Evolutionary conservation across 1,139 yeast genomes (phyloP), one percentile per base, ranked within the genome.

Genomic region (Entelexis sorbosivorans): DNA sequence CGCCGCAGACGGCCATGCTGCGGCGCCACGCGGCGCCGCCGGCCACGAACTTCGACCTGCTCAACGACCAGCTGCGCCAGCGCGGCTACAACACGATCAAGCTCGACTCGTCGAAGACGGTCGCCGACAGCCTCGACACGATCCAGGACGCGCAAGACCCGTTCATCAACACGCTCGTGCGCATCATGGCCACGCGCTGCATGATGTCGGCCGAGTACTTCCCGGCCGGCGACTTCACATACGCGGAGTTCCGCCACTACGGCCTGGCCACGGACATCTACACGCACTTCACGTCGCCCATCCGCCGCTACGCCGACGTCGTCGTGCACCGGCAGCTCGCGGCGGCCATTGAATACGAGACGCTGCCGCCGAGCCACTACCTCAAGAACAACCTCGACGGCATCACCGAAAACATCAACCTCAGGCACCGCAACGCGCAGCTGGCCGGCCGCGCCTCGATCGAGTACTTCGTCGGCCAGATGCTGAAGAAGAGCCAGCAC

Each of bases 191-290:
- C 7, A 93, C 99, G 0, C 77, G 99, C 63, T 91, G 98, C 70
- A 93, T 93, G 98, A 86, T 88, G 84, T 96, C 98, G 2, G 99
- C 99, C 1, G 97, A 91, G 63, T 93, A 93, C 66, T 93, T 93
- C 72, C 81, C 95, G 8, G 78, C 96, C 0, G 98, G 99, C n/a
- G 79, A 84, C 16, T 86, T 75, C 62, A 86, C 95, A 8, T 86
- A 86, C 63, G 81, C 95, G n/a, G 98, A 93, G 59, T 93, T 87
- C 70, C 80, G 82, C 56, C 99, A 93, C 73, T 93, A 93, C 68
- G 99, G 99, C 65, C 75, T 93, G 55, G 99, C 99, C 0, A 89
- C 91, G 50, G 96, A 88, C 61, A 93, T 93, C 45, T 93, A 93
- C 68, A 93, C 99, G 0, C 99, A 93, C 74, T 93, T 89, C 73